These are phyloP conservation scores for Capillidium rhysosporum DNA, from an alignment of 371 early-diverging fungal genomes.

Conservation along the genomic window DNA sequence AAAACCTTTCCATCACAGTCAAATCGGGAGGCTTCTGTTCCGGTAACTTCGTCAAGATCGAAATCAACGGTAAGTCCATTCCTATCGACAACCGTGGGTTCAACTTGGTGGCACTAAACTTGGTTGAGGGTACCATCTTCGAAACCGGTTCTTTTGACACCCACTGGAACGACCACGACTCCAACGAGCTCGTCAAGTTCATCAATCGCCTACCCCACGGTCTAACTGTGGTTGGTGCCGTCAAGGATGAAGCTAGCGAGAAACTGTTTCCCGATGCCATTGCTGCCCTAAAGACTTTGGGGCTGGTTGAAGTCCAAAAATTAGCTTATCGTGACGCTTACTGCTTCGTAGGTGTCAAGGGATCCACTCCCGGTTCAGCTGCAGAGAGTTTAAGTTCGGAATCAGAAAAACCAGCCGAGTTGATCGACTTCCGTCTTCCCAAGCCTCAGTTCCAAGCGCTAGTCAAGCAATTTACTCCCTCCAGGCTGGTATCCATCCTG, in stretches of 20 bases:
- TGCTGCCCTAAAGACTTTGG: conserved; percentile 32
- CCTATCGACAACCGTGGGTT: conserved; percentile 46
- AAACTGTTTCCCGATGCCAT: conserved; percentile 33
- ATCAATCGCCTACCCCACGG: conserved; percentile 38
- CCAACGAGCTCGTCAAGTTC: conserved; percentile 40
- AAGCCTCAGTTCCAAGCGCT: conserved; percentile 11
- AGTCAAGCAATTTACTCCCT: conserved; percentile 15
- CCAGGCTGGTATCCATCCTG: conserved; percentile 18
- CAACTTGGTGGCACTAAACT: conserved; percentile 50
- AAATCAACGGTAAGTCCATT: conserved; percentile 34
- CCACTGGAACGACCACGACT: conserved; percentile 43
- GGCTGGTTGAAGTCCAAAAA: conserved; percentile 28
- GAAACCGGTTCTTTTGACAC: conserved; percentile 58
- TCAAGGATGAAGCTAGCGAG: conserved; percentile 51
- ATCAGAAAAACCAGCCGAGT: conserved; percentile 16
- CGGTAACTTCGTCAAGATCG: conserved; percentile 51
- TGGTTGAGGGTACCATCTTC: conserved; percentile 33
- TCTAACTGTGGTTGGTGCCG: conserved; percentile 38
- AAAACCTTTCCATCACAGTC: conserved; percentile 19
- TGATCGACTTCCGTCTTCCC: conserved; percentile 14
- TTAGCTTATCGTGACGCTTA: conserved; percentile 57
- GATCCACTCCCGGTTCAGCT: conserved; percentile 8
- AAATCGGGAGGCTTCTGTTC: conserved; percentile 55
- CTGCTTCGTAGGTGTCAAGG: conserved; percentile 56
- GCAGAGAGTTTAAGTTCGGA: not conserved